Evolutionary conservation across 2,329 filamentous ascomycete genomes (phyloP).

Genomic region (Teratosphaeria epicoccoides): DNA sequence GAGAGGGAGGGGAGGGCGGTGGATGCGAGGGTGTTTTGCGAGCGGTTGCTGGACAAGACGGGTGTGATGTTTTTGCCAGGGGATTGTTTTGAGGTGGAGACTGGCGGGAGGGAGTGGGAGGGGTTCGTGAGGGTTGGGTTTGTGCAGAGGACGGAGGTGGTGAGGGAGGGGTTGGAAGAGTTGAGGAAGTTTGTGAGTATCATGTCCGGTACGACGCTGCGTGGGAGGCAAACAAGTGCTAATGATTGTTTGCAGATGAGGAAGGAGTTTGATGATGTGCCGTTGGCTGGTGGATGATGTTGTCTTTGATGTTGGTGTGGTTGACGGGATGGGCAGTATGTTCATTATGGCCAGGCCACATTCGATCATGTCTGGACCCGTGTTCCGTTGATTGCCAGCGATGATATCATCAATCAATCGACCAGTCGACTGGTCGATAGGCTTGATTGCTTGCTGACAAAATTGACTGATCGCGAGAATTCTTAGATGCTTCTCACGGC

Average conservation of each 20-base stretch:
- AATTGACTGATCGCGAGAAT: too few species aligned
- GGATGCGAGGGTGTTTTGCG: constrained; percentile 62
- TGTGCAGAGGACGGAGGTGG: constrained; percentile 58
- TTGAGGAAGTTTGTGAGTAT: constrained; percentile 43
- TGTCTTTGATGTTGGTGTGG: background rate
- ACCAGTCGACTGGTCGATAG: too few species aligned
- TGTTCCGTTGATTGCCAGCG: too few species aligned
- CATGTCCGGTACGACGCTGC: too few species aligned
- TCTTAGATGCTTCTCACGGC: too few species aligned
- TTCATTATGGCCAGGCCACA: background rate
- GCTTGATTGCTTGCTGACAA: too few species aligned
- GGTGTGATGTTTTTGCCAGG: constrained; percentile 69
- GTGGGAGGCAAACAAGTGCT: too few species aligned
- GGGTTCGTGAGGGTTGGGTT: constrained; percentile 72
- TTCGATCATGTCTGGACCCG: background rate
- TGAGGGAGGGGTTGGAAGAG: constrained; percentile 54
- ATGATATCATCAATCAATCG: too few species aligned
- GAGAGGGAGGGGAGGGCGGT: constrained; percentile 50
- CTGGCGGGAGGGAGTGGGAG: constrained; percentile 59
- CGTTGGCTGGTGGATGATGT: constrained; percentile 6
- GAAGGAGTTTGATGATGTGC: constrained; percentile 44
- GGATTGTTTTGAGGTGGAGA: constrained; percentile 27
- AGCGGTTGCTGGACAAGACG: constrained; percentile 54
- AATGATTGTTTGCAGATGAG: too few species aligned
- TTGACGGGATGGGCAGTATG: too few species aligned